Percentiles rank a stretch among this genome's conserved stretches.
Evolutionary conservation across 1,139 yeast genomes (phyloP).

Genomic region (Hyphopichia wangnamkhiaoensis): DNA sequence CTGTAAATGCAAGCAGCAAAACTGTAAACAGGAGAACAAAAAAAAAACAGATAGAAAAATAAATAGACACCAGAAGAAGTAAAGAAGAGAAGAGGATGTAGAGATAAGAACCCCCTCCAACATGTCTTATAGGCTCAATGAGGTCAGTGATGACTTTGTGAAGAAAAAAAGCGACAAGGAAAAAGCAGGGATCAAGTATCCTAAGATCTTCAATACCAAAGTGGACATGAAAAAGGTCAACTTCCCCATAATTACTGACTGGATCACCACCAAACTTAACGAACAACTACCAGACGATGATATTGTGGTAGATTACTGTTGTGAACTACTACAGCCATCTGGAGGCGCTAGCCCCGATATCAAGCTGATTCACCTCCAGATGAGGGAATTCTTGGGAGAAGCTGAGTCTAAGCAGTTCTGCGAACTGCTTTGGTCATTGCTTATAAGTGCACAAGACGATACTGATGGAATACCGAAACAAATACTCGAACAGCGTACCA

Average conservation of each 20-base stretch:
- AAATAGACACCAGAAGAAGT: background rate
- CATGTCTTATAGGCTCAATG: slow-evolving; percentile 21
- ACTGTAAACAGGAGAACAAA: background rate
- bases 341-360: slow-evolving; percentile 31
- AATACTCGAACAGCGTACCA: slow-evolving; percentile 19
- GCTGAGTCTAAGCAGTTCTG: slow-evolving; percentile 37
- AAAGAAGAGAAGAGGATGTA: background rate
- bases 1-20: slow-evolving; percentile 8
- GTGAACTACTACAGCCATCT: slow-evolving; percentile 29
- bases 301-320: slow-evolving; percentile 41
- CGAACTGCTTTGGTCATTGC: slow-evolving; percentile 38
- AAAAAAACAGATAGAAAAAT: background rate
- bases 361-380: slow-evolving; percentile 34
- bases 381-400: slow-evolving; percentile 41
- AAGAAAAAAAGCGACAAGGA: slow-evolving; percentile 12
- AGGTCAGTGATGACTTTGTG: slow-evolving; percentile 16
- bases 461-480: slow-evolving; percentile 41
- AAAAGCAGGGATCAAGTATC: slow-evolving; percentile 17
- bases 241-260: slow-evolving; percentile 29
- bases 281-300: slow-evolving; percentile 49
- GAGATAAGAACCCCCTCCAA: background rate
- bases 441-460: slow-evolving; percentile 42
- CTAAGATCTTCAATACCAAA: slow-evolving; percentile 24
- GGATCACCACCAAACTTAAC: slow-evolving; percentile 33
- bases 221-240: slow-evolving; percentile 39